Evolutionary conservation across 805 yeast species (phyloP).

Genomic region (Saturnispora dispora): DNA sequence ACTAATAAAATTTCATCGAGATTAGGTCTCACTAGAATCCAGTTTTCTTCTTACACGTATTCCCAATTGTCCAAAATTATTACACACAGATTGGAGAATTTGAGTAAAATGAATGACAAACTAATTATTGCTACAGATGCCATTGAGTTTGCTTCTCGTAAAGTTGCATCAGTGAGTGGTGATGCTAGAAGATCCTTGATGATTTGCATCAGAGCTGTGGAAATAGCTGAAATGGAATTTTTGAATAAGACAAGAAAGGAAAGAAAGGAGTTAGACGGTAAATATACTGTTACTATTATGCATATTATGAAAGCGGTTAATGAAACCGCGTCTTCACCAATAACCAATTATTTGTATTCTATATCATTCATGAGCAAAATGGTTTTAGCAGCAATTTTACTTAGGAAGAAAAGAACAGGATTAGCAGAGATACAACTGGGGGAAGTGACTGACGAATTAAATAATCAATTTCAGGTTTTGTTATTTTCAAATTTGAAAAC

Average conservation of each 20-base stretch:
- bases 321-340: conserved; percentile 71
- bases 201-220: conserved; percentile 83
- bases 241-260: conserved; percentile 26
- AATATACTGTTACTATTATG: conserved; percentile 52
- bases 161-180: conserved; percentile 93
- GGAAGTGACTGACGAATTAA: conserved; percentile 71
- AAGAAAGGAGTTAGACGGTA: conserved; percentile 25
- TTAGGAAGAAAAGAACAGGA: conserved; percentile 58
- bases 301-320: conserved; percentile 74
- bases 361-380: conserved; percentile 66
- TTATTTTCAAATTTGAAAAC: conserved; percentile 25
- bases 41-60: conserved; percentile 82
- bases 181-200: conserved; percentile 92
- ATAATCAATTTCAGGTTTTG: conserved; percentile 26
- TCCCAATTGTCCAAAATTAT: conserved; percentile 72
- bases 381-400: conserved; percentile 57
- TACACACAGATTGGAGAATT: conserved; percentile 50
- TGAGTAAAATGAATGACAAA: conserved; percentile 34
- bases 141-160: conserved; percentile 82
- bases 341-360: conserved; percentile 45
- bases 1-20: conserved; percentile 88
- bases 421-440: conserved; percentile 64
- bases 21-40: conserved; percentile 77
- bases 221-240: conserved; percentile 66
- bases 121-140: conserved; percentile 58